Evolutionary conservation across 2,329 filamentous ascomycete species (phyloP).

Genomic region (Lachnellula cervina): DNA sequence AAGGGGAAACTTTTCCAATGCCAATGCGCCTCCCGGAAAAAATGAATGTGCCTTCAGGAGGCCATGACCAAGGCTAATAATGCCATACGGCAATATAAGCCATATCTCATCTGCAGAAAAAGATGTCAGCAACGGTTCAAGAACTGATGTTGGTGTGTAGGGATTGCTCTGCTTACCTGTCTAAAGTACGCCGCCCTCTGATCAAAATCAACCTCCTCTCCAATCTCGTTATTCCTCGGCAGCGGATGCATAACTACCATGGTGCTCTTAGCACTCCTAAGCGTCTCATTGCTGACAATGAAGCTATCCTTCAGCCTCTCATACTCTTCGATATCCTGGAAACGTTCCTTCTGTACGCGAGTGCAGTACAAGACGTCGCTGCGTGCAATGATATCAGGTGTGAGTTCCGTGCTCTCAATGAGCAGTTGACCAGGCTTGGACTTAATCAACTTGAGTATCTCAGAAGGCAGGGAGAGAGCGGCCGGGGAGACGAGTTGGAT

Average conservation of each 20-base stretch:
- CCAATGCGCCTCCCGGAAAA: too few relatives aligned
- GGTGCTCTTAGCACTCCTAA: slow-evolving; percentile 85
- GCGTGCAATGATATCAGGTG: slow-evolving; percentile 76
- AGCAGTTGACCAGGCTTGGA: slow-evolving; percentile 69
- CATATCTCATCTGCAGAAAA: slow-evolving; percentile 78
- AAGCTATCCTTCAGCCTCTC: slow-evolving; percentile 85
- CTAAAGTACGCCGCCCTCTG: slow-evolving; percentile 95
- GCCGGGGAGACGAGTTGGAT: slow-evolving; percentile 87
- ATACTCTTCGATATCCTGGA: slow-evolving; percentile 74
- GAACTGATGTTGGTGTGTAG: not conserved
- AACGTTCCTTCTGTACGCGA: slow-evolving; percentile 92
- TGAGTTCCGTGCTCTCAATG: slow-evolving; percentile 71
- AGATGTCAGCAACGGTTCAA: slow-evolving; percentile 4
- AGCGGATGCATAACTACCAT: slow-evolving; percentile 96
- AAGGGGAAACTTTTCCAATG: too few relatives aligned
- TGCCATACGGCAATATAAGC: slow-evolving; percentile 97
- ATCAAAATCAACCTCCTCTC: slow-evolving; percentile 96
- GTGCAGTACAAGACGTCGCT: slow-evolving; percentile 97
- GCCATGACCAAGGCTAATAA: slow-evolving; percentile 89
- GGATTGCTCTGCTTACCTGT: slow-evolving; percentile 66
- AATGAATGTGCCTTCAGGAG: slow-evolving; percentile 5
- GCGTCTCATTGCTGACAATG: slow-evolving; percentile 81
- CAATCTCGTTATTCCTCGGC: slow-evolving; percentile 88
- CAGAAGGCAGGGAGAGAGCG: slow-evolving; percentile 68
- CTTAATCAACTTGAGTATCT: slow-evolving; percentile 68